Evolutionary conservation across 2,329 filamentous ascomycete species (phyloP).

Genomic region (Zymoseptoria pseudotritici): DNA sequence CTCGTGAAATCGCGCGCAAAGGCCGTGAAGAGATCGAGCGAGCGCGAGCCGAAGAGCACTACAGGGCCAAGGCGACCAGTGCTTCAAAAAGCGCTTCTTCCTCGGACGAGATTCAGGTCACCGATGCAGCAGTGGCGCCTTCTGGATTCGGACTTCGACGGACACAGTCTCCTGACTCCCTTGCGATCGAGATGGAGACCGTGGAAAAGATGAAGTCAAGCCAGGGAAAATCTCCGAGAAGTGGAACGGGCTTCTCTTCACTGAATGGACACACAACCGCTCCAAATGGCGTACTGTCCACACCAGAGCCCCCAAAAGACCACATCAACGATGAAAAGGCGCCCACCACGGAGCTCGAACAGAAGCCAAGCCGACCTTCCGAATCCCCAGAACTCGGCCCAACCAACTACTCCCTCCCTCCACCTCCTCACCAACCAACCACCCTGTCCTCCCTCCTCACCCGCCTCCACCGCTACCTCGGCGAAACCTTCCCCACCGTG

Average conservation of each 20-base stretch:
- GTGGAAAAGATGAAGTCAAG: neutral
- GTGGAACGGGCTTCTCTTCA: neutral
- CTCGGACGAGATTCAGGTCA: neutral
- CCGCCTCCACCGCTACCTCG: conserved; percentile 49
- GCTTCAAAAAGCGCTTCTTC: neutral
- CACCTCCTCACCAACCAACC: conserved; percentile 13
- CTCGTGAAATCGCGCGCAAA: conserved; percentile 53
- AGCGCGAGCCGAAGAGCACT: conserved; percentile 31
- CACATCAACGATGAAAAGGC: neutral
- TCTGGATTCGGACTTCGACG: neutral
- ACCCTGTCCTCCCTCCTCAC: conserved; percentile 48
- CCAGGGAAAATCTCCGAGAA: neutral
- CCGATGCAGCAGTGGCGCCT: conserved; percentile 2
- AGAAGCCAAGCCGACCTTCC: neutral
- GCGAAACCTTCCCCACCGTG: conserved; percentile 64
- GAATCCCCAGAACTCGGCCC: neutral
- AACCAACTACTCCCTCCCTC: neutral
- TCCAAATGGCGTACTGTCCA: neutral
- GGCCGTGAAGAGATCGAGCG: conserved; percentile 43
- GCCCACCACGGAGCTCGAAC: neutral
- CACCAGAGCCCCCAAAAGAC: neutral
- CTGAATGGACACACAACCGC: neutral
- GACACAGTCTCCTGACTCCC: conserved; percentile 4
- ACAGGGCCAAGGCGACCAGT: neutral
- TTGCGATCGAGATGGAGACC: neutral